Conservation (phyloP, 306 rosid genomes). For the Gynostemma pentaphyllum region DNA sequence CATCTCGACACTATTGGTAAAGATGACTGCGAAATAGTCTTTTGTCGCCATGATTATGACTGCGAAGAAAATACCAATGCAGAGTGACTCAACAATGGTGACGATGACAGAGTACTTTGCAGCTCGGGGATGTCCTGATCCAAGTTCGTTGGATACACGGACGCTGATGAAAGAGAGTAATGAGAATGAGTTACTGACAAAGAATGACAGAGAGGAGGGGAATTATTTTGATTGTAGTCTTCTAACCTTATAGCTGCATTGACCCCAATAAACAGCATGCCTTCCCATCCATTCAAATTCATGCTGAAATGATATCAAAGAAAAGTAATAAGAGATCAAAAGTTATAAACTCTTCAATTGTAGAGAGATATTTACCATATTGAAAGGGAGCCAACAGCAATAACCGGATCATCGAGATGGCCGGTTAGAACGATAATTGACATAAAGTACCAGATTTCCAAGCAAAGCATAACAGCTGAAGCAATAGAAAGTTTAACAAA, state of each 20-base stretch:
- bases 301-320: slow-evolving; percentile 42
- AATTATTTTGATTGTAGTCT: neutral
- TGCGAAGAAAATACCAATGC: slow-evolving; percentile 54
- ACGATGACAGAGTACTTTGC: slow-evolving; percentile 65
- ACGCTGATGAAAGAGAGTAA: slow-evolving; percentile 31
- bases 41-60: slow-evolving; percentile 37
- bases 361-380: slow-evolving; percentile 47
- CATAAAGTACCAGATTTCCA: slow-evolving; percentile 97
- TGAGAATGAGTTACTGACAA: no score
- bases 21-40: slow-evolving; percentile 57
- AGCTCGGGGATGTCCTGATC: slow-evolving; percentile 82
- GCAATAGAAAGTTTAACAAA: slow-evolving; percentile 74
- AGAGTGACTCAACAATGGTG: slow-evolving; percentile 41
- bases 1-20: slow-evolving; percentile 63
- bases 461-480: slow-evolving; percentile 89
- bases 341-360: neutral
- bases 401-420: slow-evolving; percentile 72
- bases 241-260: slow-evolving; percentile 89
- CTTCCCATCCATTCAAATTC: slow-evolving; percentile 96
- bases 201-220: neutral
- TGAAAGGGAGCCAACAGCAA: slow-evolving; percentile 94
- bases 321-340: neutral
- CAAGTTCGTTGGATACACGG: slow-evolving; percentile 87
- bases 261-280: slow-evolving; percentile 89
- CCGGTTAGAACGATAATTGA: slow-evolving; percentile 92